Evolutionary conservation across 1,284 basidiomycete species (phyloP).

Genomic region (Ceratobasidium sp.): DNA sequence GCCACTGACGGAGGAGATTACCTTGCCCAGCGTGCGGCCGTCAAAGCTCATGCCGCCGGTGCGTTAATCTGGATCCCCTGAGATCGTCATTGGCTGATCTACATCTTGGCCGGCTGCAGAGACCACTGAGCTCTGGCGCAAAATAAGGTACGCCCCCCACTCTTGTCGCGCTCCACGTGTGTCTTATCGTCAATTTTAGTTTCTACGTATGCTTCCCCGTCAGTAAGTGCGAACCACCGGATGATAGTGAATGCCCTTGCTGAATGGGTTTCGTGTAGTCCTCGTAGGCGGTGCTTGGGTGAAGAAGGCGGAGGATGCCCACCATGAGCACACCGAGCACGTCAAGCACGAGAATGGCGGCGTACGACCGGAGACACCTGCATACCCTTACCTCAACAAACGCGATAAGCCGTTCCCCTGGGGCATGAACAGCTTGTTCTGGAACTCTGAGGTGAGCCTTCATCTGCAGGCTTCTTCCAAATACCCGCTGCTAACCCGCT

Average conservation of each 20-base stretch:
- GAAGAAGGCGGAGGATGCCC: constrained; percentile 80
- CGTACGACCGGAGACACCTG: constrained; percentile 75
- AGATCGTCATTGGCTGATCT: constrained; percentile 39
- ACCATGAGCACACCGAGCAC: constrained; percentile 68
- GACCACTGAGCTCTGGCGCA: constrained; percentile 84
- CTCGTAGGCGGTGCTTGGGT: constrained; percentile 76
- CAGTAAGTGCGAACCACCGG: constrained; percentile 54
- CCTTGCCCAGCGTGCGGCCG: constrained; percentile 65
- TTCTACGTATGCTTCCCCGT: constrained; percentile 81
- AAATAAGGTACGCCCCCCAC: constrained; percentile 72
- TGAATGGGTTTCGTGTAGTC: constrained; percentile 60
- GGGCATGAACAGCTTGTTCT: constrained; percentile 86
- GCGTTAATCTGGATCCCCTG: constrained; percentile 51
- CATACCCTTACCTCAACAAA: constrained; percentile 82
- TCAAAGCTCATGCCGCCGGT: constrained; percentile 79
- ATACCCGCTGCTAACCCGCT: not conserved
- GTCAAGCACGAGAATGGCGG: constrained; percentile 83
- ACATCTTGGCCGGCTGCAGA: constrained; percentile 60
- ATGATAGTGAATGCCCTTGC: constrained; percentile 54
- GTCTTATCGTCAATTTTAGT: constrained; percentile 59
- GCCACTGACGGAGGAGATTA: constrained; percentile 46
- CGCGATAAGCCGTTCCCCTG: constrained; percentile 84
- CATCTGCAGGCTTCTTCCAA: not conserved
- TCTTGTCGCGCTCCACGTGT: too few relatives aligned
- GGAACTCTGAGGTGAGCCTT: constrained; percentile 73